Percentiles rank a stretch among this genome's conserved stretches.
Evolutionary conservation across 352 stramenopile species (phyloP).

Genomic region (Globisporangium okanoganense): DNA sequence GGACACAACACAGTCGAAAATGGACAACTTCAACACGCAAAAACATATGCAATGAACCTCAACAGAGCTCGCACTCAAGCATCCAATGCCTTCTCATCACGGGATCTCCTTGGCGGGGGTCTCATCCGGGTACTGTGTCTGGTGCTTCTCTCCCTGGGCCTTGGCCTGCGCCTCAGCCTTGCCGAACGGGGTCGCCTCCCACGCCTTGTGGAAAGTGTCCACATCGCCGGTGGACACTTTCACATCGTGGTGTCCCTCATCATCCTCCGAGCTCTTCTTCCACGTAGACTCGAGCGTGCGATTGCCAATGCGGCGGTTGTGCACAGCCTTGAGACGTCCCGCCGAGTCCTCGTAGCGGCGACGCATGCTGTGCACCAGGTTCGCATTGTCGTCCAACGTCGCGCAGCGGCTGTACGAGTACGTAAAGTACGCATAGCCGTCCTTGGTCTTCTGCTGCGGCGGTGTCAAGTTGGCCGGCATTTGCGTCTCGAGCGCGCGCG

Average conservation of each 20-base stretch:
- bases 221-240: conserved; percentile 30
- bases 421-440: conserved; percentile 44
- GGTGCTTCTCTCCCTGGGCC: conserved; percentile 26
- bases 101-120: conserved; percentile 44
- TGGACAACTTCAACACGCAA: not conserved
- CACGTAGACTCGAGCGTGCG: conserved; percentile 47
- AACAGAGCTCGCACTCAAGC: not conserved
- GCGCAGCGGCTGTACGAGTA: conserved; percentile 69
- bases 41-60: not conserved
- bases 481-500: conserved; percentile 42
- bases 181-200: conserved; percentile 55
- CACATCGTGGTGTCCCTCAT: conserved; percentile 36
- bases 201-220: conserved; percentile 45
- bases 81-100: conserved; percentile 14
- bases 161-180: conserved; percentile 43
- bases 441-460: conserved; percentile 35
- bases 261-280: conserved; percentile 32
- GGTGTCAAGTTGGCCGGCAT: conserved; percentile 28
- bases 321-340: conserved; percentile 57
- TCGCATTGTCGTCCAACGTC: conserved; percentile 42
- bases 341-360: conserved; percentile 64
- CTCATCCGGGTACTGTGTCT: conserved; percentile 44
- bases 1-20: not conserved
- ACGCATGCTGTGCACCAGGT: conserved; percentile 48
- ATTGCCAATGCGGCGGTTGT: conserved; percentile 44